Evolutionary conservation across 352 stramenopile genomes (phyloP), one percentile per base, ranked within the genome.

Genomic region (Phytopythium helicoides): DNA sequence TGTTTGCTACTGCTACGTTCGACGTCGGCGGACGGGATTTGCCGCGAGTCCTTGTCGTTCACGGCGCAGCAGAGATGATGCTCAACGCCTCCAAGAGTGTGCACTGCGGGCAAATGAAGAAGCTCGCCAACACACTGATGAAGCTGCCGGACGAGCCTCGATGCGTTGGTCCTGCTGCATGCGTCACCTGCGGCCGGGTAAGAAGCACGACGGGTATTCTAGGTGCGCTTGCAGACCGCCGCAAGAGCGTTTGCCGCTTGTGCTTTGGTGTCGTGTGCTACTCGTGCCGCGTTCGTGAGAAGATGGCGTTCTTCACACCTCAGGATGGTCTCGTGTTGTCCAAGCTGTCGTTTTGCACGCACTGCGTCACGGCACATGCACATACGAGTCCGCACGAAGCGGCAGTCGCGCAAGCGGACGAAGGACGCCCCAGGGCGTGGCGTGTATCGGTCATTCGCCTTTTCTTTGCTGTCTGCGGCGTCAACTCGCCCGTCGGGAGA

Each of bases 71-170:
- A 18, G 54, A 67, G 16, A 55, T 49, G 16, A 57, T 76, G 52
- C 42, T 66, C 38, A 52, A 57, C 2, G 48, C 60, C 4, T 22
- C 49, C 2, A 56, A 59, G 26, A 66, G 56, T 22, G 53, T 67
- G 21, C 54, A 62, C 33, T 81, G 71, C 36, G 66, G 67, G 5
- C 71, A 73, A 21, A 71, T 74, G 54, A 68, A 69, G 39, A 82
- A 82, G 39, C 60, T 82, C 25, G 50, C 60, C 22, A 66, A 37
- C 31, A 61, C 64, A 46, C 42, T 71, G 26, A 12, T 41, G 26
- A 15, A 51, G 49, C 42, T 35, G 18, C 16, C 58, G 9, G 60
- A 63, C 41, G 51, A 34, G 16, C 52, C 33, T 16, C 33, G 51
- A 9, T 15, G 15, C 26, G 28, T 21, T 12, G 45, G 45, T 3